These are phyloP conservation scores for Entamoeba invadens DNA, from an alignment of 208 protist genomes.

Conservation along the genomic window DNA sequence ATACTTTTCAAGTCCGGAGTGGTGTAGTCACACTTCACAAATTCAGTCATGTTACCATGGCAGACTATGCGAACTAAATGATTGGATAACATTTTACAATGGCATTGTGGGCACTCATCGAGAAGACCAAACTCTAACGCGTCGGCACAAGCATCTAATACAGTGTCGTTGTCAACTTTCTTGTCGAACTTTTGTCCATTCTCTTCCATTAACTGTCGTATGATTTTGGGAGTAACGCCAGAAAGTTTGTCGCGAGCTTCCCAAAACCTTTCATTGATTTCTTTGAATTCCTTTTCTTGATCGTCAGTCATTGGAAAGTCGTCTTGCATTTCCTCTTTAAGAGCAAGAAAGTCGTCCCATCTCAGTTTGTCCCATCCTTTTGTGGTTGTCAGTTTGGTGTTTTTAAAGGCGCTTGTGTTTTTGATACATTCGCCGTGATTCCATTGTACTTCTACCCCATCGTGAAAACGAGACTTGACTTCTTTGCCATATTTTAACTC, in stretches of 20 bases:
- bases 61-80: neutral
- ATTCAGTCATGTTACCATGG: neutral
- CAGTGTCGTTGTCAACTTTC: neutral
- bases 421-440: neutral
- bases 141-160: neutral
- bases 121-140: neutral
- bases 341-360: neutral
- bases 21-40: neutral
- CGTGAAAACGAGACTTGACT: neutral
- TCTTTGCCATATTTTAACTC: neutral
- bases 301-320: neutral
- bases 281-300: neutral
- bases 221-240: neutral
- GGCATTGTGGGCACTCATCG: neutral
- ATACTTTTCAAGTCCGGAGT: neutral
- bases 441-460: neutral
- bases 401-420: neutral
- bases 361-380: neutral
- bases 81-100: neutral
- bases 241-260: neutral
- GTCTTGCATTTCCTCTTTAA: neutral
- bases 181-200: neutral
- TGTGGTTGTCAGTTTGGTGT: neutral
- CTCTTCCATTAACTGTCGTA: neutral
- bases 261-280: neutral